Conservation (phyloP, 192 early-diverging fungal genomes). For the Dimargaris cristalligena region DNA sequence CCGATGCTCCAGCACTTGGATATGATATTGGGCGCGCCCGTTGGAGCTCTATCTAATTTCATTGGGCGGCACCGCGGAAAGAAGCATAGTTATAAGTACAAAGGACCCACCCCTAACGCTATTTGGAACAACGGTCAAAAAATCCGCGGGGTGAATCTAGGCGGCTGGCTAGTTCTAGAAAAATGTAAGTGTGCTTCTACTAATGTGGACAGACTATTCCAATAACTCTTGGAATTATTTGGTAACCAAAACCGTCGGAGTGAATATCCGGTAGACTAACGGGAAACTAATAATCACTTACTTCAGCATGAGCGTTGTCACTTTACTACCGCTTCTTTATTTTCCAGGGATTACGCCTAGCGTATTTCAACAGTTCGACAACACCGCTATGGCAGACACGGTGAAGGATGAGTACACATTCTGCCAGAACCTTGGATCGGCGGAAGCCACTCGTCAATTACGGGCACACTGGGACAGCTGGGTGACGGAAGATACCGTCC, state of each 20-base stretch:
- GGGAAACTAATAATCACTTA: too few relatives aligned
- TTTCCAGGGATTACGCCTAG: conserved; percentile 33
- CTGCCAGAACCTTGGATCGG: conserved; percentile 34
- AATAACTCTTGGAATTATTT: background rate
- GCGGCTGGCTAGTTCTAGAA: conserved; percentile 55
- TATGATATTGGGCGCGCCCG: too few relatives aligned
- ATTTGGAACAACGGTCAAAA: background rate
- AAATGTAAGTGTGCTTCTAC: background rate
- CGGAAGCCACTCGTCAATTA: conserved; percentile 27
- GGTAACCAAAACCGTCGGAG: too few relatives aligned
- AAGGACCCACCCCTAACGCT: too few relatives aligned
- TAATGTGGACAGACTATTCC: background rate
- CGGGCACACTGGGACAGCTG: conserved; percentile 39
- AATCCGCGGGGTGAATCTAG: conserved; percentile 52
- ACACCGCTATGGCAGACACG: conserved; percentile 8
- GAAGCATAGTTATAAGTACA: too few relatives aligned
- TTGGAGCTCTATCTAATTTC: too few relatives aligned
- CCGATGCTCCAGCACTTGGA: too few relatives aligned
- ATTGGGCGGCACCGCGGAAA: too few relatives aligned
- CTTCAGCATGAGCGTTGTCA: too few relatives aligned
- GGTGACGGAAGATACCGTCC: conserved; percentile 41
- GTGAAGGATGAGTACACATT: conserved; percentile 49
- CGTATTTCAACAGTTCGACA: conserved; percentile 24
- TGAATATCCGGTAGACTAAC: too few relatives aligned
- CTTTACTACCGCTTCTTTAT: too few relatives aligned